Evolutionary conservation across 1,284 basidiomycete genomes (phyloP), one percentile per base, ranked within the genome.

Genomic region (Ganoderma leucocontextum): DNA sequence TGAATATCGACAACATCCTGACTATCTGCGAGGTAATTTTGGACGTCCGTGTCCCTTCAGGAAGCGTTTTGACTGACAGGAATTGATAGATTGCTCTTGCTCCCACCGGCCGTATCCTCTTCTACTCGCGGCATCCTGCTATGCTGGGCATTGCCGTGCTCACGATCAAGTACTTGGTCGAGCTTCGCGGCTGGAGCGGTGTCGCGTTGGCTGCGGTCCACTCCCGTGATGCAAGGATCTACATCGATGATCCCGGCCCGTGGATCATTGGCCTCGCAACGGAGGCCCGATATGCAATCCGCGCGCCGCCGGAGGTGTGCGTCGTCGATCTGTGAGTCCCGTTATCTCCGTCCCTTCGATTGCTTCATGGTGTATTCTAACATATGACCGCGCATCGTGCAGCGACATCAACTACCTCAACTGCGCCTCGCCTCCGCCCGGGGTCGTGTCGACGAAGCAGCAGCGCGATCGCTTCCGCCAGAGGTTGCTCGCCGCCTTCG

Each of bases 211-310:
- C 94, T 29, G 87, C 94, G 1, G 92, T 98, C 44, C 97, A 98
- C 79, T 91, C 95, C 22, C 89, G 95, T 66, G 95, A 97, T 73
- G 93, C 95, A 35, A 94, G 91, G 76, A 95, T 97, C 68, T 96
- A 95, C 75, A 91, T 95, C 67, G 93, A 95, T 64, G 92, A 94
- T 77, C 92, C 92, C 64, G 92, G 92, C 71, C 96, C 96, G 67
- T 99, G 95, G 91, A 95, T 99, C 75, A 90, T 99, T 77, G 97
- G 95, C 52, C 85, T 98, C 66, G 90, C 95, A 35, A 95, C 93
- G 1, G 94, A 98, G 79, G 91, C 94, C 41, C 87, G 94, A 66
- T 94, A 95, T 79, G 89, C 93, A 73, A 84, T 93, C 65, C 86
- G 90, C 55, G 88, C 91, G 35, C 83, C 90, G 1, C 83, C 93